Conservation (phyloP, 169 alveolate genomes). For the Babesia microti region DNA sequence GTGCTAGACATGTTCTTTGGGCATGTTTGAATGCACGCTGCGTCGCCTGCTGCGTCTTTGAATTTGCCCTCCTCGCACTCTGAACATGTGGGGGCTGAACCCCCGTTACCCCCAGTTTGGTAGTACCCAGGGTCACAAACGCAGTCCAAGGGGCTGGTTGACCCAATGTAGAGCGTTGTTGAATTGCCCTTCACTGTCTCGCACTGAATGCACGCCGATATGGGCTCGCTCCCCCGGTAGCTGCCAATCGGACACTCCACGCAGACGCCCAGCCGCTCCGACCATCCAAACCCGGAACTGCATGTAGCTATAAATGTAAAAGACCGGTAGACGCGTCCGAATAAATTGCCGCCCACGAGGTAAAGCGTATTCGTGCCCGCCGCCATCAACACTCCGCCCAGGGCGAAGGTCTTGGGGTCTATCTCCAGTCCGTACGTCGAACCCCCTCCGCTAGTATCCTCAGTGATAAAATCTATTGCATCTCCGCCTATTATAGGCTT, state of each 20-base stretch:
- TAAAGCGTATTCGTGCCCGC: too few species aligned
- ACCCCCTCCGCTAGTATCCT: too few species aligned
- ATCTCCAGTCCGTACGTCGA: too few species aligned
- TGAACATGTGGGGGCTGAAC: constrained; percentile 29
- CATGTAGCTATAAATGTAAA: too few species aligned
- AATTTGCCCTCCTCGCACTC: constrained; percentile 47
- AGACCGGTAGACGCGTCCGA: too few species aligned
- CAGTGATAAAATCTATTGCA: too few species aligned
- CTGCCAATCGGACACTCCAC: constrained; percentile 35
- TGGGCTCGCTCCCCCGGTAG: constrained; percentile 30
- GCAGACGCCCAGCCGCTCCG: too few species aligned
- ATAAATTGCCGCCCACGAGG: too few species aligned
- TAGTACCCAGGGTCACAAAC: constrained; percentile 61
- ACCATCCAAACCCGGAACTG: too few species aligned
- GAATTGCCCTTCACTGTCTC: constrained; percentile 14
- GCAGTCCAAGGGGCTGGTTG: constrained; percentile 21
- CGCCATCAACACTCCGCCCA: too few species aligned
- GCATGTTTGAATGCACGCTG: constrained; percentile 30
- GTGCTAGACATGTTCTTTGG: constrained; percentile 15
- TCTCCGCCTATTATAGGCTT: too few species aligned
- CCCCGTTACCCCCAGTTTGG: constrained; percentile 23
- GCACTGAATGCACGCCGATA: constrained; percentile 16
- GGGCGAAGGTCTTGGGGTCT: too few species aligned
- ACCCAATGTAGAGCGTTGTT: constrained; percentile 20
- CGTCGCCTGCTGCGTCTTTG: constrained; percentile 32